A percentile compares a stretch with the other conserved stretches of the same genome.
These are phyloP conservation scores for Isoetes taiwanensis DNA, from an alignment of 75 land plant genomes.

Conservation along the genomic window DNA sequence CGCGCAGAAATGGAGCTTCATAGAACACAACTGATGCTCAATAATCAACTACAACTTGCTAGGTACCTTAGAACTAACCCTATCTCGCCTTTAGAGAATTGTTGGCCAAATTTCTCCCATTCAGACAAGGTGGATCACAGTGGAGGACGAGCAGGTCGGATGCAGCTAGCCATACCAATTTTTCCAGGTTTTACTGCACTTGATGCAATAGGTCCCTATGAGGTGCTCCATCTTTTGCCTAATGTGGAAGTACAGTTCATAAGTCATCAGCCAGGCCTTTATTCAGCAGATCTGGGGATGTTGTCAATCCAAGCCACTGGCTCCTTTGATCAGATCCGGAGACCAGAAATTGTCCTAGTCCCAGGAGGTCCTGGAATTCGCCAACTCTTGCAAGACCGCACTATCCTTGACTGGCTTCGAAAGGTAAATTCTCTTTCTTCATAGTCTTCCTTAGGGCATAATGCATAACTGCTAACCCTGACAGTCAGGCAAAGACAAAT, in stretches of 20 bases:
- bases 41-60: slow-evolving; percentile 39
- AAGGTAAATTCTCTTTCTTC: slow-evolving; percentile 9
- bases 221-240: slow-evolving; percentile 15
- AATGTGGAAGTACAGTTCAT: slow-evolving; percentile 20
- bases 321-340: slow-evolving; percentile 21
- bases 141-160: neutral
- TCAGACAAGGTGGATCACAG: no score
- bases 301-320: slow-evolving; percentile 19
- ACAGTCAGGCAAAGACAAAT: no score
- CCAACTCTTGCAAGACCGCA: slow-evolving; percentile 10
- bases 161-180: slow-evolving; percentile 24
- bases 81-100: no score
- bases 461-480: no score
- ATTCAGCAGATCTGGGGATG: slow-evolving; percentile 9
- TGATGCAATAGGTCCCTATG: slow-evolving; percentile 28
- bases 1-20: slow-evolving; percentile 18
- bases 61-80: slow-evolving; percentile 14
- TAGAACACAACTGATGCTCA: slow-evolving; percentile 30
- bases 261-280: slow-evolving; percentile 13
- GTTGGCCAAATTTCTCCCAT: no score
- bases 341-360: slow-evolving; percentile 24
- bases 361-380: slow-evolving; percentile 22
- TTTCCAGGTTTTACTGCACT: slow-evolving; percentile 21
- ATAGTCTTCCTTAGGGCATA: neutral
- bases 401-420: slow-evolving; percentile 26